A percentile compares a stretch with the other conserved stretches of the same genome.
These are phyloP conservation scores for Silene uniflora DNA, from an alignment of 148 eudicot species.

Conservation along the genomic window DNA sequence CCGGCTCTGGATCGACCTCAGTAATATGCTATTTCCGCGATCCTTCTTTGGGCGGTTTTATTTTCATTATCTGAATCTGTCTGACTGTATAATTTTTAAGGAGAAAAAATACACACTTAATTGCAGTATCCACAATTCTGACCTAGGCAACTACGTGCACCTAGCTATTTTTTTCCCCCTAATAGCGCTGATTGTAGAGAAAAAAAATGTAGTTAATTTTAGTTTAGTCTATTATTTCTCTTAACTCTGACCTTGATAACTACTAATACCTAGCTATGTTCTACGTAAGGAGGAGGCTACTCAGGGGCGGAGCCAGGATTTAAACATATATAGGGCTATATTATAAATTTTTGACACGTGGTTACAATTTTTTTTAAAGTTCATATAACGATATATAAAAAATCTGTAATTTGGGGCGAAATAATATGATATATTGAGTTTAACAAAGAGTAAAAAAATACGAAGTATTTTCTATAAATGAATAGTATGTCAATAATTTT, in stretches of 20 bases:
- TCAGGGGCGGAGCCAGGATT: too few species aligned
- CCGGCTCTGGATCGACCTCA: background rate
- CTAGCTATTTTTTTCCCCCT: background rate
- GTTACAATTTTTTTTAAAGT: too few species aligned
- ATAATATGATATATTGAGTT: too few species aligned
- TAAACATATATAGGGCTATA: too few species aligned
- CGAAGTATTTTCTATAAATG: too few species aligned
- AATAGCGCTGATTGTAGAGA: background rate
- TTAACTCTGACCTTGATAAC: too few species aligned
- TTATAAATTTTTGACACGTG: too few species aligned
- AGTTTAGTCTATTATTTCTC: background rate
- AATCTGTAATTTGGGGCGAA: too few species aligned
- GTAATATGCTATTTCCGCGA: background rate
- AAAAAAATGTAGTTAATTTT: background rate
- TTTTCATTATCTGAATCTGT: background rate
- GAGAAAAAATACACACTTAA: background rate
- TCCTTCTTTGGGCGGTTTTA: background rate
- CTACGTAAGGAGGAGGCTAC: background rate
- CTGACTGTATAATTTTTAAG: background rate
- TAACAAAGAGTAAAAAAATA: too few species aligned
- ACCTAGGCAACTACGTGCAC: constrained; percentile 2
- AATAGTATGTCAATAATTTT: too few species aligned
- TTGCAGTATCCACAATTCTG: constrained; percentile 2
- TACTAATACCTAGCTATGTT: background rate
- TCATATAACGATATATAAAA: too few species aligned